Conservation (phyloP, 345 rosid genomes). For the Bretschneidera sinensis region DNA sequence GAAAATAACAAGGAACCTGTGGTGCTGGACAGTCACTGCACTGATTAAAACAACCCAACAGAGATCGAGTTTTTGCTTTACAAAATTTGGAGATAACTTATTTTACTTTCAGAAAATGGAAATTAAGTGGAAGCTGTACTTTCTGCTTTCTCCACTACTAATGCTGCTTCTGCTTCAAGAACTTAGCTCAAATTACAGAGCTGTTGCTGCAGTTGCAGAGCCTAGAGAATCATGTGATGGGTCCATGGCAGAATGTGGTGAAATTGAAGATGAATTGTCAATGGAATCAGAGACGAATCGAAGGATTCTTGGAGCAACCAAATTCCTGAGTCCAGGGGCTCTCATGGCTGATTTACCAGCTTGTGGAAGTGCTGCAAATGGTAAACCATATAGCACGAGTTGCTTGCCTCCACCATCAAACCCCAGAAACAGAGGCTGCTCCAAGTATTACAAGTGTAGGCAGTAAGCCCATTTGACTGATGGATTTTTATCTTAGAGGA, state of each 20-base stretch:
- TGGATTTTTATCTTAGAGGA: neutral
- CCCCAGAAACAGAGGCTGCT: slow-evolving; percentile 15
- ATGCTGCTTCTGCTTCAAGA: neutral
- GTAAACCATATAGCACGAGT: slow-evolving; percentile 10
- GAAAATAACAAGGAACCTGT: no score
- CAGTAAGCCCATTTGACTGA: neutral
- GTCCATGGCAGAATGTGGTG: neutral
- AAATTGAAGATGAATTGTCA: neutral
- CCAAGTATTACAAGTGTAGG: slow-evolving; percentile 12
- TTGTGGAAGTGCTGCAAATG: slow-evolving; percentile 3
- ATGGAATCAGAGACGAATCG: slow-evolving; percentile 13
- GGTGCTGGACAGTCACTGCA: no score
- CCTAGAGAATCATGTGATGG: neutral
- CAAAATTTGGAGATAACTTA: no score
- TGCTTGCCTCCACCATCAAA: slow-evolving; percentile 21
- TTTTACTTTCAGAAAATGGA: no score
- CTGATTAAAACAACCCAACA: no score
- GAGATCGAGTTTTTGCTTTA: no score
- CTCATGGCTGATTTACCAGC: slow-evolving; percentile 2
- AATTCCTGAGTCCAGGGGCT: slow-evolving; percentile 7
- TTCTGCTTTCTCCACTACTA: neutral
- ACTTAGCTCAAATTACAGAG: neutral
- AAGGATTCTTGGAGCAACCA: slow-evolving; percentile 9
- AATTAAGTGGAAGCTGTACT: neutral
- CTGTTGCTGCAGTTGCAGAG: neutral